A percentile compares a stretch with the other conserved stretches of the same genome.
These are phyloP conservation scores for Aspergillus heteromorphus DNA, from an alignment of 495 filamentous ascomycete genomes.

Conservation along the genomic window DNA sequence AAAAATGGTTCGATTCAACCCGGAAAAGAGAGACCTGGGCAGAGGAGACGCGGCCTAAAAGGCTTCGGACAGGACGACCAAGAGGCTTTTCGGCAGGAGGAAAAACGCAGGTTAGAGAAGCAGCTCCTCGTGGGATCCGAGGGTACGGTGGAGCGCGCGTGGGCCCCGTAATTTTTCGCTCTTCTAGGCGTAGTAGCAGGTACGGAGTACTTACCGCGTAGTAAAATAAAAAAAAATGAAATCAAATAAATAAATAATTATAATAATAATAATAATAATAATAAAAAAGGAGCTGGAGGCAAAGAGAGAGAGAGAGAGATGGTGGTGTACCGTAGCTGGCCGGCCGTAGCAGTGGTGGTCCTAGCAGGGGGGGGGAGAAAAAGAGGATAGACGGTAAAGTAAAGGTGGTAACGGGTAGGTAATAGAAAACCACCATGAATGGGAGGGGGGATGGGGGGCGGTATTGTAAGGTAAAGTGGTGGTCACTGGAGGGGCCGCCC, in stretches of 20 bases:
- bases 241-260: slow-evolving; percentile 18
- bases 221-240: slow-evolving; percentile 15
- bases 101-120: slow-evolving; percentile 18
- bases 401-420: slow-evolving; percentile 13
- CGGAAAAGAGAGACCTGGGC: slow-evolving; percentile 27
- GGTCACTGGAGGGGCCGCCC: slow-evolving; percentile 12
- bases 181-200: slow-evolving; percentile 13
- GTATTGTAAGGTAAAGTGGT: slow-evolving; percentile 12
- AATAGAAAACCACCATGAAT: slow-evolving; percentile 13
- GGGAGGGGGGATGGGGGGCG: slow-evolving; percentile 9
- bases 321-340: not conserved
- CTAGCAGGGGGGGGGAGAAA: not conserved
- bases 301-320: too few species aligned
- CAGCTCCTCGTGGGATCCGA: slow-evolving; percentile 41
- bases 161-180: slow-evolving; percentile 40
- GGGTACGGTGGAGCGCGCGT: slow-evolving; percentile 35
- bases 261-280: too few species aligned
- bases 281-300: slow-evolving; percentile 11
- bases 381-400: too few species aligned
- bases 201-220: too few species aligned
- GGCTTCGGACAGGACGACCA: slow-evolving; percentile 17
- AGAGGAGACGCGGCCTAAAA: slow-evolving; percentile 29
- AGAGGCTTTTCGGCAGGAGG: slow-evolving; percentile 25
- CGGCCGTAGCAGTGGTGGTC: not conserved
- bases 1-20: slow-evolving; percentile 24